Conservation (phyloP, 768 basidiomycete species). For the Strobilomyces dryophilus region DNA sequence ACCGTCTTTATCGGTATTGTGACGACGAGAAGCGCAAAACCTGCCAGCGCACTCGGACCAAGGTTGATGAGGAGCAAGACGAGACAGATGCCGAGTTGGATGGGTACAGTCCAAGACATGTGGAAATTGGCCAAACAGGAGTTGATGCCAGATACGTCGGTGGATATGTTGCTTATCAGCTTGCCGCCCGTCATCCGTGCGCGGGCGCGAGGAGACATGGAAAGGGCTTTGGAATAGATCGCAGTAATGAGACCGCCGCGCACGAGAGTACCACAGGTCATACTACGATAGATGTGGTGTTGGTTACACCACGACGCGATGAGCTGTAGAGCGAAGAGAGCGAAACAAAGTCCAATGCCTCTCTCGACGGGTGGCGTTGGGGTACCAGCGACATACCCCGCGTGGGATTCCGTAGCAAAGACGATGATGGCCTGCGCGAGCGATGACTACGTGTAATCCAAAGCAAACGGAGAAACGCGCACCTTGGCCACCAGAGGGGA, state of each 20-base stretch:
- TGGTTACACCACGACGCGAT: constrained; percentile 64
- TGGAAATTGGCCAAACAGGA: constrained; percentile 81
- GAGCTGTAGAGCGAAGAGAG: constrained; percentile 64
- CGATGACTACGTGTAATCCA: background rate
- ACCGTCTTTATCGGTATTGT: constrained; percentile 68
- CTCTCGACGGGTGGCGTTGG: constrained; percentile 40
- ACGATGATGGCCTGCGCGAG: constrained; percentile 58
- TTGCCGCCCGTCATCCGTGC: constrained; percentile 81
- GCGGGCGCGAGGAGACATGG: constrained; percentile 73
- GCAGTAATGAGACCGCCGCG: constrained; percentile 85
- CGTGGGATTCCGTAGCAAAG: constrained; percentile 63
- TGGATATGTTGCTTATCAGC: constrained; percentile 91
- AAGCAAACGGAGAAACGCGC: constrained; percentile 2
- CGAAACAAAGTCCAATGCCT: constrained; percentile 75
- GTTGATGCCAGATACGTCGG: constrained; percentile 88
- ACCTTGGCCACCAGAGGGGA: constrained; percentile 79
- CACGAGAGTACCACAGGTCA: constrained; percentile 72
- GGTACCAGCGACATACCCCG: constrained; percentile 37
- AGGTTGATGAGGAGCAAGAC: constrained; percentile 69
- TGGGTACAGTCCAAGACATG: constrained; percentile 72
- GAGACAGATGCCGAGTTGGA: constrained; percentile 76
- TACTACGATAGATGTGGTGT: constrained; percentile 79
- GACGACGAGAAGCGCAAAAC: constrained; percentile 61
- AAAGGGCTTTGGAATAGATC: constrained; percentile 75
- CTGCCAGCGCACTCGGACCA: constrained; percentile 54